Evolutionary conservation across 805 yeast genomes (phyloP).

Genomic region (Candida gorgasii): DNA sequence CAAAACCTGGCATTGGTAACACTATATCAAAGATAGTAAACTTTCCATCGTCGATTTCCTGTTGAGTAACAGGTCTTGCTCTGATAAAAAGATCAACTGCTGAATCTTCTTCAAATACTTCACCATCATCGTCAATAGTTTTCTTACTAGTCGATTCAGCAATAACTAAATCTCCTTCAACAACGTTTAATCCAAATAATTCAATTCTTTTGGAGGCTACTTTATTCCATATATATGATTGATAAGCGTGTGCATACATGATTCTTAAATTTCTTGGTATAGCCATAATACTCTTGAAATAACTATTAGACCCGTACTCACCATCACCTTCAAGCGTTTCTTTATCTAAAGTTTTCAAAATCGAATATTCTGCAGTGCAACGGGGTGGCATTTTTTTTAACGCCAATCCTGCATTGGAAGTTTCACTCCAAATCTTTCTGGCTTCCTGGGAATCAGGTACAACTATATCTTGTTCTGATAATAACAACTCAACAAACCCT

Average conservation of each 20-base stretch:
- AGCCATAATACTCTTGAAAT: conserved; percentile 77
- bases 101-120: conserved; percentile 65
- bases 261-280: conserved; percentile 90
- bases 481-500: conserved; percentile 71
- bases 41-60: conserved; percentile 60
- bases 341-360: conserved; percentile 60
- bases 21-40: conserved; percentile 81
- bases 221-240: conserved; percentile 91
- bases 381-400: conserved; percentile 79
- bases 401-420: conserved; percentile 65
- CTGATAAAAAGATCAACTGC: conserved; percentile 56
- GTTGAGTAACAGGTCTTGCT: conserved; percentile 74
- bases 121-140: conserved; percentile 28
- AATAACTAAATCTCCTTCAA: conserved; percentile 79
- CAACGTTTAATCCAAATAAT: conserved; percentile 65
- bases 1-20: conserved; percentile 96
- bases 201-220: conserved; percentile 78
- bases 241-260: conserved; percentile 98
- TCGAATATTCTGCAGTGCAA: conserved; percentile 80
- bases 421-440: conserved; percentile 76
- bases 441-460: conserved; percentile 83
- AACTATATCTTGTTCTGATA: conserved; percentile 84
- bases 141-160: conserved; percentile 25
- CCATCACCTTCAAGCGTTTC: conserved; percentile 47
- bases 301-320: conserved; percentile 54